Evolutionary conservation across 495 filamentous ascomycete genomes (phyloP).

Genomic region (Pseudotulostoma volvatum): DNA sequence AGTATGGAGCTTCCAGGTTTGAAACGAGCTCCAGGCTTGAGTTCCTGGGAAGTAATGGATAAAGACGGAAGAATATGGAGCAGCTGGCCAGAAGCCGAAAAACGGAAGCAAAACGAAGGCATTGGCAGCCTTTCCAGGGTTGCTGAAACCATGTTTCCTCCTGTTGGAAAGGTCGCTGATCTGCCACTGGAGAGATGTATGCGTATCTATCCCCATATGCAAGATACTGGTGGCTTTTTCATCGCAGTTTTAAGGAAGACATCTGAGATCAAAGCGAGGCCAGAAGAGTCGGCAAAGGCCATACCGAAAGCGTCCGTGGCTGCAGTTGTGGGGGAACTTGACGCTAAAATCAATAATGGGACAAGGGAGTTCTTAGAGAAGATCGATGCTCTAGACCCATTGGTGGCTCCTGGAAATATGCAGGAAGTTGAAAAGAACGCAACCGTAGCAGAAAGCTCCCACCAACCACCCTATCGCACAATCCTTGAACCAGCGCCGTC

Average conservation of each 20-base stretch:
- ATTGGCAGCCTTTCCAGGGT: constrained; percentile 45
- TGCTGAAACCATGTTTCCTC: constrained; percentile 70
- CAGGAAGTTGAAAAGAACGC: constrained; percentile 28
- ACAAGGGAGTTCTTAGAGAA: constrained; percentile 26
- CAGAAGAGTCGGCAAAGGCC: constrained; percentile 49
- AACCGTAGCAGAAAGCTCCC: constrained; percentile 25
- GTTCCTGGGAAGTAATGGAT: constrained; percentile 76
- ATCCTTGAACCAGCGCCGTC: constrained; percentile 17
- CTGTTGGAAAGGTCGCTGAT: constrained; percentile 33
- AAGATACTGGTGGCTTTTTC: constrained; percentile 96
- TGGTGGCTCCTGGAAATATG: constrained; percentile 23
- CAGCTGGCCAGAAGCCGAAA: constrained; percentile 58
- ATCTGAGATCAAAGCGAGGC: constrained; percentile 68
- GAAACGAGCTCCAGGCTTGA: constrained; percentile 56
- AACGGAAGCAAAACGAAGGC: constrained; percentile 40
- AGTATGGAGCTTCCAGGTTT: constrained; percentile 57
- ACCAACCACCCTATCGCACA: constrained; percentile 23
- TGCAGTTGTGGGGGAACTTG: constrained; percentile 37
- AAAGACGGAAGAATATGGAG: constrained; percentile 59
- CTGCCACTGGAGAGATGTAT: constrained; percentile 83
- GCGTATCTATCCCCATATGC: constrained; percentile 83
- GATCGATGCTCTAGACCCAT: constrained; percentile 32
- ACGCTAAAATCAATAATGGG: constrained; percentile 28
- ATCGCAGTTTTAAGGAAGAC: constrained; percentile 88
- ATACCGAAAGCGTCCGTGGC: constrained; percentile 35